Conservation (phyloP, 495 filamentous ascomycete genomes). For the Pseudomonodictys pantanalensis region DNA sequence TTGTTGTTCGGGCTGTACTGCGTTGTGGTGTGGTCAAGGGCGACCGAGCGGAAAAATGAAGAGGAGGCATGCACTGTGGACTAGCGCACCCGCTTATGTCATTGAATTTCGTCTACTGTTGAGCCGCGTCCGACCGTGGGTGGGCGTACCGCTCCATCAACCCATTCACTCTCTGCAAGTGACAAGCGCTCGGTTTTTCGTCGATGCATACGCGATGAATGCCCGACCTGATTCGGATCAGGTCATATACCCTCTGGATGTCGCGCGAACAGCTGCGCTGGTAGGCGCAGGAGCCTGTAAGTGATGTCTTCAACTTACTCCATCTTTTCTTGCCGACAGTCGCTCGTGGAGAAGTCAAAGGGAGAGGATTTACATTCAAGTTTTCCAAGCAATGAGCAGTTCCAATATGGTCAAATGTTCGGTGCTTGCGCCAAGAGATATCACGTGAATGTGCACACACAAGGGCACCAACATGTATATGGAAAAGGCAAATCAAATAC, state of each 20-base stretch:
- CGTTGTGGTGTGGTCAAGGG: constrained; percentile 18
- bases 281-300: constrained; percentile 20
- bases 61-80: constrained; percentile 13
- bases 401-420: too few relatives aligned
- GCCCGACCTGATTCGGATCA: constrained; percentile 5
- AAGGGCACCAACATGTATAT: background rate
- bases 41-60: constrained; percentile 17
- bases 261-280: constrained; percentile 10
- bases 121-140: background rate
- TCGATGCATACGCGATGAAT: constrained; percentile 16
- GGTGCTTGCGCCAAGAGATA: background rate
- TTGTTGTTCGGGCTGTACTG: constrained; percentile 1
- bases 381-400: too few relatives aligned
- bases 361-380: too few relatives aligned
- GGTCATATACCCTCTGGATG: constrained; percentile 15
- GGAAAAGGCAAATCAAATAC: background rate
- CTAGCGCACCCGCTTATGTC: constrained; percentile 12
- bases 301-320: constrained; percentile 1
- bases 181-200: background rate
- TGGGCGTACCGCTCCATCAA: background rate
- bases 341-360: background rate
- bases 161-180: background rate
- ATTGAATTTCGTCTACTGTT: background rate
- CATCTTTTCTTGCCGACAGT: background rate
- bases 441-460: background rate